Evolutionary conservation across 2,329 filamentous ascomycete species (phyloP).

Genomic region (Pestalotiopsis sp.): DNA sequence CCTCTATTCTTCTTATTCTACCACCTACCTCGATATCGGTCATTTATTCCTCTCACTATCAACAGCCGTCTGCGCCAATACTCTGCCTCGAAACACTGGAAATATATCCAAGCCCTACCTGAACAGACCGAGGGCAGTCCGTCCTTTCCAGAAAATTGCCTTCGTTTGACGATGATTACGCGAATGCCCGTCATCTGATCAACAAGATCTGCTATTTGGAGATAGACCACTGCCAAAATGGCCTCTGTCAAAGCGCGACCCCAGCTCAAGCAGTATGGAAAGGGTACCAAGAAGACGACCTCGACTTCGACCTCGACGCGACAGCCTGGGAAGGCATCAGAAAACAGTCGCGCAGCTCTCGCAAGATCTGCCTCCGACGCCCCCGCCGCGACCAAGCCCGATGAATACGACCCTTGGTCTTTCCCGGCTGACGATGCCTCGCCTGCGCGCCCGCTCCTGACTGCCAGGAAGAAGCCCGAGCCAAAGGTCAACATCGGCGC

Average conservation of each 20-base stretch:
- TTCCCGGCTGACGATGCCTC: conserved; percentile 2
- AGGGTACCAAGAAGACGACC: conserved; percentile 16
- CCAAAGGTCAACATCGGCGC: background rate
- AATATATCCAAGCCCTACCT: background rate
- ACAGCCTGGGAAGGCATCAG: background rate
- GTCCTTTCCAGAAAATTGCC: background rate
- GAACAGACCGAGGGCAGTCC: background rate
- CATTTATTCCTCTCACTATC: background rate
- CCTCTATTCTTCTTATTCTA: background rate
- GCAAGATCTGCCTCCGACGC: background rate
- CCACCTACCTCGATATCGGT: background rate
- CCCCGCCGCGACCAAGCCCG: background rate
- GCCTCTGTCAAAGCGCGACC: conserved; percentile 22
- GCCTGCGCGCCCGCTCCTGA: background rate
- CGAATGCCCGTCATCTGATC: conserved; percentile 1
- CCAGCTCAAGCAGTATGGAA: conserved; percentile 31
- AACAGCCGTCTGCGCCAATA: background rate
- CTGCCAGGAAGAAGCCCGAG: conserved; percentile 25
- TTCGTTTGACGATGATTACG: background rate
- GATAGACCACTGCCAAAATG: conserved; percentile 22
- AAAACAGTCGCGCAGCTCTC: conserved; percentile 1
- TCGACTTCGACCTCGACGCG: background rate
- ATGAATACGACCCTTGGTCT: background rate
- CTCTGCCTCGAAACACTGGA: background rate
- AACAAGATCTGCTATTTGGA: background rate